These are phyloP conservation scores for Nemania sp. DNA, from an alignment of 2,329 filamentous ascomycete species.

Conservation along the genomic window DNA sequence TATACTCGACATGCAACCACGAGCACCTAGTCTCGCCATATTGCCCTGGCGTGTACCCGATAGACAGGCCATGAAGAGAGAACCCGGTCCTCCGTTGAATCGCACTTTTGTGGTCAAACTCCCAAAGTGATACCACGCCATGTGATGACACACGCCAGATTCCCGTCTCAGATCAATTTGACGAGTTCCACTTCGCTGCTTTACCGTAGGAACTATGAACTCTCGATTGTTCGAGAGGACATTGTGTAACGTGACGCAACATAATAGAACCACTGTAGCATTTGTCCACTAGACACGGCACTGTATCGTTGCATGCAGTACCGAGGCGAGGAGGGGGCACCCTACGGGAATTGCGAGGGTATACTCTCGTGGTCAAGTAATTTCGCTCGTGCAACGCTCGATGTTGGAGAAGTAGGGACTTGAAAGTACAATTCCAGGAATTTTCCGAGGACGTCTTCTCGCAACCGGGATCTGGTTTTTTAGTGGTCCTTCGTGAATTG, in stretches of 20 bases:
- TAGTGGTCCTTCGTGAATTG: neutral
- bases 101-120: neutral
- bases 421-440: too few species aligned
- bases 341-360: too few species aligned
- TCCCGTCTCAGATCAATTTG: neutral
- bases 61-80: conserved; percentile 1
- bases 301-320: too few species aligned
- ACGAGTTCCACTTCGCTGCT: neutral
- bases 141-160: neutral
- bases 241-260: too few species aligned
- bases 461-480: neutral
- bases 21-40: neutral
- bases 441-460: neutral
- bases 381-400: too few species aligned
- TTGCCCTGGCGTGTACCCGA: neutral
- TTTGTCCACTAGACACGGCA: too few species aligned
- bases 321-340: too few species aligned
- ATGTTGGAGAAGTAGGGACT: too few species aligned
- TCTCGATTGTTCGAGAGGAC: neutral
- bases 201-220: neutral
- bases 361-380: too few species aligned
- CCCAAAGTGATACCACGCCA: neutral
- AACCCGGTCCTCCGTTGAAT: neutral
- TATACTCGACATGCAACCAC: neutral
- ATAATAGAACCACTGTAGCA: too few species aligned